Conservation (phyloP, 2,329 filamentous ascomycete species). For the Xylariales sp. region DNA sequence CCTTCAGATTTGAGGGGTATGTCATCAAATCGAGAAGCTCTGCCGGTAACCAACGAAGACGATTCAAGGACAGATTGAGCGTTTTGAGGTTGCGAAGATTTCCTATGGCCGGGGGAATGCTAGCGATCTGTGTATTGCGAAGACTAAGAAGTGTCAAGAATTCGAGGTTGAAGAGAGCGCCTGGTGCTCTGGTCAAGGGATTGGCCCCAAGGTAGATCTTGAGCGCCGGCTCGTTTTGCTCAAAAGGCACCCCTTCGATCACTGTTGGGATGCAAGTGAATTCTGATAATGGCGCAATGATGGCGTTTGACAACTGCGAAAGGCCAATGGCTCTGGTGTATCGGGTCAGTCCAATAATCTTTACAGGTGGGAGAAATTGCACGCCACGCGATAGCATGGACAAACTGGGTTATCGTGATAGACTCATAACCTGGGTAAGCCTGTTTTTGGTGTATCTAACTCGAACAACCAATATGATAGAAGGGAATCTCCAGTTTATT, state of each 20-base stretch:
- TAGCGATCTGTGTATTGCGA: conserved; percentile 56
- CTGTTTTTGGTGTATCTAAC: no score
- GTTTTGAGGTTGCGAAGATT: conserved; percentile 54
- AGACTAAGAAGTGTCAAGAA: conserved; percentile 62
- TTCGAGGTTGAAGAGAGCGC: conserved; percentile 56
- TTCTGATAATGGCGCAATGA: conserved; percentile 51
- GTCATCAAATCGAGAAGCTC: conserved; percentile 57
- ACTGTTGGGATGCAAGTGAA: conserved; percentile 52
- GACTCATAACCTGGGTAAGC: no score
- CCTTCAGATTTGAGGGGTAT: conserved; percentile 38
- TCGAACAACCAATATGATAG: no score
- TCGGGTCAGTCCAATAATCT: no score
- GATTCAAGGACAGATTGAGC: conserved; percentile 64
- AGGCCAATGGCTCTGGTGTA: conserved; percentile 39
- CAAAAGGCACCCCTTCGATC: conserved; percentile 53
- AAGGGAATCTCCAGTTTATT: no score
- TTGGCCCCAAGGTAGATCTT: conserved; percentile 61
- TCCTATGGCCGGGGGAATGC: conserved; percentile 56
- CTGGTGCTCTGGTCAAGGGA: conserved; percentile 49
- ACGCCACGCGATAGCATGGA: no score
- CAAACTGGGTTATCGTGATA: no score
- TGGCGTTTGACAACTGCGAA: conserved; percentile 49
- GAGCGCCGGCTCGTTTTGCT: conserved; percentile 52
- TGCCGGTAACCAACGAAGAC: conserved; percentile 54
- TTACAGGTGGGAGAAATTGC: no score